These are phyloP conservation scores for Lotmaria passim DNA, from an alignment of 208 protist species.

Conservation along the genomic window DNA sequence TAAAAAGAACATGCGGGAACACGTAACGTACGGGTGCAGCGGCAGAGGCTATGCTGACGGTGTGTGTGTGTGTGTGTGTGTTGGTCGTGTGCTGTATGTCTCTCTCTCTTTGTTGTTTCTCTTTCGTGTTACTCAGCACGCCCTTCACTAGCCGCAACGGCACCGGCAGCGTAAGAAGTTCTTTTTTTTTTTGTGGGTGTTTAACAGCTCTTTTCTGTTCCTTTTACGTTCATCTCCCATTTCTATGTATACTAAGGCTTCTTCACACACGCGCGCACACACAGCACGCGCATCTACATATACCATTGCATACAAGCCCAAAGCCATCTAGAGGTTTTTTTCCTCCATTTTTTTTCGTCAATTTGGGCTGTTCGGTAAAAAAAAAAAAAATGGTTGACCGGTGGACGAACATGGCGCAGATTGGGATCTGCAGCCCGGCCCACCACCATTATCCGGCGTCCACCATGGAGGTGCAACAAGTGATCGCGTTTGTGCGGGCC, in stretches of 20 bases:
- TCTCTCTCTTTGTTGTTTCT: too few species aligned
- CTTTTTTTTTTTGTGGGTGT: neutral
- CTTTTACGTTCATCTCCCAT: neutral
- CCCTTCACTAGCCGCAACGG: too few species aligned
- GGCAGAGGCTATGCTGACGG: too few species aligned
- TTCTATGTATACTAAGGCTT: too few species aligned
- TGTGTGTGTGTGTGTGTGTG: too few species aligned
- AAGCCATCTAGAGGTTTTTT: too few species aligned
- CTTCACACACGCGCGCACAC: neutral
- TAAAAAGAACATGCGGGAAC: too few species aligned
- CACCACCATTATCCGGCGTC: slow-evolving; percentile 56
- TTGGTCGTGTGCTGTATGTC: too few species aligned
- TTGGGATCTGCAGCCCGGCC: slow-evolving; percentile 48
- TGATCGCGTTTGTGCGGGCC: slow-evolving; percentile 32
- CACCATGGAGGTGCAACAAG: slow-evolving; percentile 31
- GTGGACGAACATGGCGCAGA: slow-evolving; percentile 72
- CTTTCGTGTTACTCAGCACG: too few species aligned
- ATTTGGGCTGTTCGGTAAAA: neutral
- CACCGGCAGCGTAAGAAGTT: too few species aligned
- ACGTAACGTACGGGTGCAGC: too few species aligned
- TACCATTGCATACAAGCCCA: neutral
- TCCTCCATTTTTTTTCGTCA: neutral
- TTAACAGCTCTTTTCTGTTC: neutral
- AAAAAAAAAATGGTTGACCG: neutral
- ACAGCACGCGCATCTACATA: too few species aligned